phyloP scores from a whole-genome alignment of 78 protist genomes.

The Dictyostelium discoideum region dicty_2.7 NC_007090.3:1321501-1322000 shows the following conservation, averaged over 20 bases:
- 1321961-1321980: neutral
- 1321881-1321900: conserved; percentile 2
- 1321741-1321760: neutral
- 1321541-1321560: neutral
- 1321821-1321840: conserved; percentile 38
- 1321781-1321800: neutral
- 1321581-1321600: neutral
- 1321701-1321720: conserved; percentile 22
- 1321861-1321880: neutral
- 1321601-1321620: neutral
- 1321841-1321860: neutral
- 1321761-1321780: neutral
- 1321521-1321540: neutral
- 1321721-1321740: conserved; percentile 18
- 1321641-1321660: neutral
- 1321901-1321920: neutral
- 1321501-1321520: neutral
- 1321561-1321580: neutral
- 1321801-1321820: neutral
- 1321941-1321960: conserved; percentile 37
- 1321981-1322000: neutral
- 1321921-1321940: conserved; percentile 14
- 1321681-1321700: neutral
- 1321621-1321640: neutral
- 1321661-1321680: neutral